Evolutionary conservation across 805 yeast genomes (phyloP).

Genomic region (Nakazawaea molendinolei): DNA sequence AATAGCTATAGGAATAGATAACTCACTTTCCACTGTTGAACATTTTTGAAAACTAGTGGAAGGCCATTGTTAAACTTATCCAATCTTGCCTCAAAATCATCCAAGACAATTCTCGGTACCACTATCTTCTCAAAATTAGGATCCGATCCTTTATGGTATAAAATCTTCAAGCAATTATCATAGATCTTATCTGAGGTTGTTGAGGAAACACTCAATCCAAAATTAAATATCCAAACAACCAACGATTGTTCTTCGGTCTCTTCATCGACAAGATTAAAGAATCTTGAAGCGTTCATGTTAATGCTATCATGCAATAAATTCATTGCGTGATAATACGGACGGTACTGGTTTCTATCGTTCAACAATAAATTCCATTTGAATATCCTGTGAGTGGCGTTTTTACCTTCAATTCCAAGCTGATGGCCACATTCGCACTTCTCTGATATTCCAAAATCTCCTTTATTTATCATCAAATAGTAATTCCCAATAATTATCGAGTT

Average conservation of each 20-base stretch:
- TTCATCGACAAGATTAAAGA: constrained; percentile 22
- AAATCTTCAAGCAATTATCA: constrained; percentile 34
- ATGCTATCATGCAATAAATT: constrained; percentile 34
- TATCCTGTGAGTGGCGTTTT: constrained; percentile 28
- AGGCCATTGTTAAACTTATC: constrained; percentile 21
- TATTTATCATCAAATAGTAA: constrained; percentile 42
- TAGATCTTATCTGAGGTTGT: constrained; percentile 5
- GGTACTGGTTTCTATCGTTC: constrained; percentile 23
- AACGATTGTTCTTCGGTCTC: constrained; percentile 12
- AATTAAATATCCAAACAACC: constrained; percentile 46
- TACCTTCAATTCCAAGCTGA: constrained; percentile 32
- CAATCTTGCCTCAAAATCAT: constrained; percentile 24
- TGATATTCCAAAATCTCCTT: constrained; percentile 14
- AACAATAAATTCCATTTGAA: constrained; percentile 53
- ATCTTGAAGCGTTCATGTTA: constrained; percentile 34
- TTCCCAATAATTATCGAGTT: constrained; percentile 46
- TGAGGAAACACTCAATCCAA: constrained; percentile 25
- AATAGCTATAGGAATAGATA: constrained; percentile 18
- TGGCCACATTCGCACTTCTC: constrained; percentile 26
- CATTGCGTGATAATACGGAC: constrained; percentile 31
- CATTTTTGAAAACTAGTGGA: constrained; percentile 24
- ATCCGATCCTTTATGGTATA: constrained; percentile 30
- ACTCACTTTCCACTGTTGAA: constrained; percentile 25
- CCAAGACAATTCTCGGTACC: constrained; percentile 25
- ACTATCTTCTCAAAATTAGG: constrained; percentile 33